Base-by-base conservation (phyloP, 371 early-diverging fungal species). In the Mycotypha africana region DNA sequence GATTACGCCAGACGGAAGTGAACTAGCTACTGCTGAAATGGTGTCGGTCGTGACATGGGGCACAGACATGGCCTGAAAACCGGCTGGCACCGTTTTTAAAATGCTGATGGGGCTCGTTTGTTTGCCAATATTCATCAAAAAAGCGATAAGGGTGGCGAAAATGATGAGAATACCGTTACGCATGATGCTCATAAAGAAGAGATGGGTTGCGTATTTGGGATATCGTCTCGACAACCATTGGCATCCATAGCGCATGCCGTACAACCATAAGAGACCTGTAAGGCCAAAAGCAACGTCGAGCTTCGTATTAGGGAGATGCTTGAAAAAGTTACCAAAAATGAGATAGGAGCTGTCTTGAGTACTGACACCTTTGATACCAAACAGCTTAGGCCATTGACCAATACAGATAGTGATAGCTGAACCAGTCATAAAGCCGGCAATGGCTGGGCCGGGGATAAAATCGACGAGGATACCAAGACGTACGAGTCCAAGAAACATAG, bases 391-490 rank as follows among this genome's bases (percentile, higher is more conserved):
- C 58, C 81, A 55, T 67, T 94, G 93, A 21, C 82, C 79, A 36
- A 87, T 63, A 14, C 83, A 78, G 53, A 94, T 89, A 39, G 76
- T 81, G n/a, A 84, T 64, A 0, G 88, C 88, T 5, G 87, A 82
- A 17, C 86, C 89, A n/a, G 77, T 79, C 51, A 77, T 84, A 45
- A 85, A 85, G 3, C 84, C 85, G 16, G 76, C 75, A 46, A 87
- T 76, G 0, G 79, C 86, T 10, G 81, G 75, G 28, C 54, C 61
- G 3, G 94, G 86, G 38, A 93, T 88, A 51, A 94, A 89, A 51
- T 94, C 92, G 12, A 92, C 84, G 10, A 94, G 47, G 45, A 89
- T 77, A 12, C 92, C 92, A 10, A 92, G 62, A 3, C 88, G 81
- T 25, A 90, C 58, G 10, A 89, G 61, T 11, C 92, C 91, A 36